Conservation (phyloP, 164 flowering plant species). For the Brasenia schreberi region DNA sequence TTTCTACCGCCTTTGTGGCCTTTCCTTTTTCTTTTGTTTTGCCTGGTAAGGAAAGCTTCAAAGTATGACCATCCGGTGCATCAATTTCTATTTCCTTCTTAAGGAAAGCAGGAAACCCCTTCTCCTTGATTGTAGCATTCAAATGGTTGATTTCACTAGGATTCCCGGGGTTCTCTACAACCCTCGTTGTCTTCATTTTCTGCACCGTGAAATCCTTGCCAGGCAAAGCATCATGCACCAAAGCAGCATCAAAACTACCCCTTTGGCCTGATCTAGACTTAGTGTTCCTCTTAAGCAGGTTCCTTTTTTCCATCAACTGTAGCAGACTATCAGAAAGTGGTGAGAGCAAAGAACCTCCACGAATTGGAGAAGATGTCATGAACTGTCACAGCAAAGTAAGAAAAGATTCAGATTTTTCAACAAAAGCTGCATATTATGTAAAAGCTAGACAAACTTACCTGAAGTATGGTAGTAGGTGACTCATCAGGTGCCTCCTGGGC, state of each 20-base stretch:
- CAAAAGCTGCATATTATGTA: neutral
- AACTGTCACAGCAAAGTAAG: slow-evolving; percentile 22
- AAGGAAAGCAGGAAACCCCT: slow-evolving; percentile 2
- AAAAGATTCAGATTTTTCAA: neutral
- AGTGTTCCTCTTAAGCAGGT: slow-evolving; percentile 5
- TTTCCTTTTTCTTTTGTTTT: slow-evolving; percentile 1
- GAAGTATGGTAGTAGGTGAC: slow-evolving; percentile 54
- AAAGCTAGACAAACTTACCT: slow-evolving; percentile 21
- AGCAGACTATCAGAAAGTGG: slow-evolving; percentile 53
- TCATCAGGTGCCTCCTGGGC: slow-evolving; percentile 20
- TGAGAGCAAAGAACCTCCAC: slow-evolving; percentile 33
- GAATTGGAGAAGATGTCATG: slow-evolving; percentile 47
- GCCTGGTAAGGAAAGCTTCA: slow-evolving; percentile 7
- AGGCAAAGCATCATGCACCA: slow-evolving; percentile 11
- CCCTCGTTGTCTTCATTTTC: slow-evolving; percentile 21
- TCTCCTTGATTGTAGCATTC: slow-evolving; percentile 6
- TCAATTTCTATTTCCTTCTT: slow-evolving; percentile 25
- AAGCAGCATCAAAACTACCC: slow-evolving; percentile 6
- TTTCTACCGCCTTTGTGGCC: neutral
- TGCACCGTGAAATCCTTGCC: slow-evolving; percentile 8
- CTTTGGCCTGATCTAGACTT: slow-evolving; percentile 7
- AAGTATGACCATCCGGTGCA: slow-evolving; percentile 9
- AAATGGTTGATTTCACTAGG: slow-evolving; percentile 11
- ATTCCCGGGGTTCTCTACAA: slow-evolving; percentile 11
- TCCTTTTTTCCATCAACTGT: slow-evolving; percentile 22